Base-by-base conservation (phyloP, 2,329 filamentous ascomycete species). In the Metarhizium robertsii region DNA sequence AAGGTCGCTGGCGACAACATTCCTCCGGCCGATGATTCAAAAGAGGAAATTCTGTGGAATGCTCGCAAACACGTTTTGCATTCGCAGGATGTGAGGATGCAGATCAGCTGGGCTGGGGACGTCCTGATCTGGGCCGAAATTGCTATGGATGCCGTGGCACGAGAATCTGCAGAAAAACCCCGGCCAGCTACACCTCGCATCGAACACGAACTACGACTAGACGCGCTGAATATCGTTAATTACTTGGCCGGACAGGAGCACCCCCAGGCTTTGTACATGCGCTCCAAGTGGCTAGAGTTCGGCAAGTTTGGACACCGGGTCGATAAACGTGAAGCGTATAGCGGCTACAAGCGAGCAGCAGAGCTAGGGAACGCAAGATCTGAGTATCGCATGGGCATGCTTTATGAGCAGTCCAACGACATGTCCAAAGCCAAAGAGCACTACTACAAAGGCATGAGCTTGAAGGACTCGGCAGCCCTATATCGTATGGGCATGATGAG, bases 321-420 rank as follows among this genome's bases (percentile, higher is more conserved):
- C 58, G 94, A 99, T 75, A 96, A 95, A 75, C 92, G 92, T 65
- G 92, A 96, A 73, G 92, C 94, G 7, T 97, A 95, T 68, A 75
- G 85, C 58, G 88, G 87, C 64, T 99, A 97, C 73, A 84, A 85
- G 59, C 80, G 86, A 64, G 89, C 94, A n/a, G 87, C 90, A 34
- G 87, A 92, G 63, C 85, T 89, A 63, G 90, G 90, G 56, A 95
- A 92, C 72, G 84, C 87, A 25, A 81, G 94, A 63, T 92, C 94
- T 20, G 90, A 97, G 70, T 99, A 99, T 71, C 85, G 94, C 50
- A 95, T 99, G 74, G 94, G 94, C 59, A 99, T 97, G 92, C 87
- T 96, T 56, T 97, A 92, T 68, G 94, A 99, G 73, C 91, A 88
- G 69, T 92, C 91, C 4, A 95, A 95, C 66, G 92, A 99, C 66